phyloP scores from a whole-genome alignment of 805 yeast species.

The Candida easanensis region DNA sequence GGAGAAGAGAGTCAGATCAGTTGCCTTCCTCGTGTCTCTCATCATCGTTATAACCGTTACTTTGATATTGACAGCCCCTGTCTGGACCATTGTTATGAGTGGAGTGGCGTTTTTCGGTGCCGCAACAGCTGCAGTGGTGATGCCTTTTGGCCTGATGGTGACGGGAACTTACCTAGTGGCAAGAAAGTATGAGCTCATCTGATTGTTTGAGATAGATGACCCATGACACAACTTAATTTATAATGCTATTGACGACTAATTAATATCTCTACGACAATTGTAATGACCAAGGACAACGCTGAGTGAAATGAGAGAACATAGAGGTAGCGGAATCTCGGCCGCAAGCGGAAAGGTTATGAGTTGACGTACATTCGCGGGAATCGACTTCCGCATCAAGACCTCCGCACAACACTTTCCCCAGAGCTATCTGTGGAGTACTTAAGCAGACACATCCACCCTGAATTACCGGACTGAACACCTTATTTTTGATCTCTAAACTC shows the following conservation, averaged over 20 bases:
- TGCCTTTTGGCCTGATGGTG: background rate
- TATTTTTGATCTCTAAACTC: no score
- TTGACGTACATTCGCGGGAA: conserved; percentile 11
- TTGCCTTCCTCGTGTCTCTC: conserved; percentile 2
- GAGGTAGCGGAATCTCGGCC: background rate
- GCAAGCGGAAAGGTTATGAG: conserved; percentile 5
- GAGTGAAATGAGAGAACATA: no score
- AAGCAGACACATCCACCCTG: no score
- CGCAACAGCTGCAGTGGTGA: no score
- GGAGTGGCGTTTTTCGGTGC: background rate
- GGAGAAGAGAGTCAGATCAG: background rate
- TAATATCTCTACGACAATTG: no score
- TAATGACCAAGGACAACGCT: no score
- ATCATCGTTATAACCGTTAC: conserved; percentile 1
- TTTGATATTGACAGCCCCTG: conserved; percentile 1
- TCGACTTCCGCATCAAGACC: conserved; percentile 1
- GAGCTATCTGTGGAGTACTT: no score
- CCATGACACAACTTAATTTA: no score
- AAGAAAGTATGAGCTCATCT: background rate
- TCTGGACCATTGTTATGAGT: conserved; percentile 2
- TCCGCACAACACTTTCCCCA: background rate
- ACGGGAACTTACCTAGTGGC: background rate
- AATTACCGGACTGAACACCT: no score
- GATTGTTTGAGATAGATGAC: background rate
- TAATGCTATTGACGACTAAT: no score